Conservation (phyloP, 495 filamentous ascomycete species). For the Neurospora sp. region DNA sequence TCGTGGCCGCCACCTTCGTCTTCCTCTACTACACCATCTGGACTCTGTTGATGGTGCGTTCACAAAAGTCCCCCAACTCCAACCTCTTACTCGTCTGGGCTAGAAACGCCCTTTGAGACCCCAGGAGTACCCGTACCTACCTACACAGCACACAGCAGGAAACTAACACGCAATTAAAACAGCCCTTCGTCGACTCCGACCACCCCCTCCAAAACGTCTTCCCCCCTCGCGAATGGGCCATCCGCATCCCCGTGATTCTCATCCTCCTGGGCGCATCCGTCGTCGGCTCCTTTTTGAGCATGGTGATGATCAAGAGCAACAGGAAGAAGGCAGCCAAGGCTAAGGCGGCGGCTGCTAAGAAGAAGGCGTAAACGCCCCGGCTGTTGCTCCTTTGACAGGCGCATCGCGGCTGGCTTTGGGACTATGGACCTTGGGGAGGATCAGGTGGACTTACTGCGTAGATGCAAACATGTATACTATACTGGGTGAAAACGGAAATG, state of each 20-base stretch:
- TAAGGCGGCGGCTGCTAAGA: conserved; percentile 50
- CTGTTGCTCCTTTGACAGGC: not conserved
- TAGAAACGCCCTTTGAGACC: not conserved
- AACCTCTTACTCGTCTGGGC: not conserved
- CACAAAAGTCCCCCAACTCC: not conserved
- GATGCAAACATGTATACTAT: not conserved
- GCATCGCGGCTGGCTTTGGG: not conserved
- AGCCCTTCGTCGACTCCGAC: conserved; percentile 95
- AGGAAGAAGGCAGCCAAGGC: conserved; percentile 93
- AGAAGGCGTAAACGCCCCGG: conserved; percentile 33
- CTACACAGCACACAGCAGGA: no score
- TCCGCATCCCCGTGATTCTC: conserved; percentile 95
- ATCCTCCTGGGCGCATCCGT: conserved; percentile 86
- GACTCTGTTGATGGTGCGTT: conserved; percentile 85
- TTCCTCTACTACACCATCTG: conserved; percentile 99
- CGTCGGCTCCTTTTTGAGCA: conserved; percentile 88
- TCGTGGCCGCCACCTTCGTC: conserved; percentile 85
- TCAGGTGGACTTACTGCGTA: not conserved
- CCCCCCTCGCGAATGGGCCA: conserved; percentile 95
- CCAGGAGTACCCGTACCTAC: not conserved
- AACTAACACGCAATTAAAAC: not conserved
- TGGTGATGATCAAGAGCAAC: conserved; percentile 99
- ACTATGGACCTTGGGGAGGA: not conserved
- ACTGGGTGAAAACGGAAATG: not conserved
- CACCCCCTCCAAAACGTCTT: conserved; percentile 93